These are phyloP conservation scores for Calvatia gigantea DNA, from an alignment of 768 basidiomycete species.

Conservation along the genomic window DNA sequence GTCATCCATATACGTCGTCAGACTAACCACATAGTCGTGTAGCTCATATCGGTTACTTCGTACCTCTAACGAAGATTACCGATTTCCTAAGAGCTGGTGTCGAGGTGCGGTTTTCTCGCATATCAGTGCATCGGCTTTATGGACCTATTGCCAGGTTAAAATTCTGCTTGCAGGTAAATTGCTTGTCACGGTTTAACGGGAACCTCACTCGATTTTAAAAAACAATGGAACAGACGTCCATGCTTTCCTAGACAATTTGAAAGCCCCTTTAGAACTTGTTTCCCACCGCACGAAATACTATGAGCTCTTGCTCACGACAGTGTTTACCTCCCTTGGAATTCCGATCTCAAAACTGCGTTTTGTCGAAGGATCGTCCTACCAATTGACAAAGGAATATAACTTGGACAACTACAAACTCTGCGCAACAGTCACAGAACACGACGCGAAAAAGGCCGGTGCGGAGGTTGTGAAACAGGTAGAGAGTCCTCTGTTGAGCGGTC, in stretches of 20 bases:
- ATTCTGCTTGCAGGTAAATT: conserved; percentile 72
- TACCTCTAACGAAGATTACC: conserved; percentile 90
- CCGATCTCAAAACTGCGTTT: conserved; percentile 82
- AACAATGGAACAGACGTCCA: conserved; percentile 67
- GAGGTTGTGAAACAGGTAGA: conserved; percentile 99
- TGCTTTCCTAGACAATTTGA: conserved; percentile 96
- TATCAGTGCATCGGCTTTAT: neutral
- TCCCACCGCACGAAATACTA: conserved; percentile 89
- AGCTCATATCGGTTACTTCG: conserved; percentile 99
- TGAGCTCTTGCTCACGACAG: conserved; percentile 71
- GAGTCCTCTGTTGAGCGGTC: conserved; percentile 83
- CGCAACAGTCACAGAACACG: conserved; percentile 91
- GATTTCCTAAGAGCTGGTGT: conserved; percentile 95
- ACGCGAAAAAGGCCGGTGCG: conserved; percentile 97
- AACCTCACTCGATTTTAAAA: neutral
- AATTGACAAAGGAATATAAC: conserved; percentile 87
- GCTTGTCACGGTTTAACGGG: neutral
- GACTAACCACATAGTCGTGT: conserved; percentile 11
- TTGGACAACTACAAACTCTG: conserved; percentile 92
- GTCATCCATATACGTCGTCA: neutral
- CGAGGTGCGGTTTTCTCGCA: conserved; percentile 41
- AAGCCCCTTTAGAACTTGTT: conserved; percentile 92
- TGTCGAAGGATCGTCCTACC: conserved; percentile 89
- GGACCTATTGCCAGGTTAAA: conserved; percentile 47
- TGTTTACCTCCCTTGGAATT: conserved; percentile 88